phyloP scores from a whole-genome alignment of 768 basidiomycete species.

The Amanita subjunquillea region DNA sequence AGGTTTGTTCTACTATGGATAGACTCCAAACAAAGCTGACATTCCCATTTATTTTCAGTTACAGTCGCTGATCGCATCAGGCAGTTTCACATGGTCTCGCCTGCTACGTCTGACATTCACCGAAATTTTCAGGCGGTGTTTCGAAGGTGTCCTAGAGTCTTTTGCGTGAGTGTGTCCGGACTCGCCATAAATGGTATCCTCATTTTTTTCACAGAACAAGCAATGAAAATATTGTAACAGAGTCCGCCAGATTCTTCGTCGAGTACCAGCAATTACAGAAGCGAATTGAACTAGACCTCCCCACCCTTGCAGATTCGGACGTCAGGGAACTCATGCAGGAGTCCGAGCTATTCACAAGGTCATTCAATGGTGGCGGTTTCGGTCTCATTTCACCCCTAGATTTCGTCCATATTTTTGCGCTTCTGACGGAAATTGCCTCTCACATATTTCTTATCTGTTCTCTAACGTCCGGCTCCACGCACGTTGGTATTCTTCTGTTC shows the following conservation, averaged over 20 bases:
- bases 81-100: slow-evolving; percentile 61
- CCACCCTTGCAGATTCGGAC: slow-evolving; percentile 64
- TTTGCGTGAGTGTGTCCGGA: slow-evolving; percentile 51
- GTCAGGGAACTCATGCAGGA: slow-evolving; percentile 77
- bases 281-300: slow-evolving; percentile 67
- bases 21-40: slow-evolving; percentile 6
- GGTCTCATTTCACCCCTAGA: slow-evolving; percentile 76
- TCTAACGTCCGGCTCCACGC: slow-evolving; percentile 45
- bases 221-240: slow-evolving; percentile 67
- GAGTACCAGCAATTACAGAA: slow-evolving; percentile 75
- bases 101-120: slow-evolving; percentile 46
- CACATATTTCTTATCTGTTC: slow-evolving; percentile 62
- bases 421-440: slow-evolving; percentile 61
- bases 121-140: slow-evolving; percentile 53
- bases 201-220: slow-evolving; percentile 32
- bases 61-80: slow-evolving; percentile 58
- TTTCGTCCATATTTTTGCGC: slow-evolving; percentile 62
- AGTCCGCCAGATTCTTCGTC: slow-evolving; percentile 62
- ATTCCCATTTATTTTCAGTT: slow-evolving; percentile 31
- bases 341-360: slow-evolving; percentile 76
- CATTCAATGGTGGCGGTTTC: slow-evolving; percentile 69
- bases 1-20: slow-evolving; percentile 35
- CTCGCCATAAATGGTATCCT: slow-evolving; percentile 7
- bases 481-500: slow-evolving; percentile 46
- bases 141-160: slow-evolving; percentile 58